phyloP scores from a whole-genome alignment of 2,329 filamentous ascomycete genomes.

The Eutypella sp. region DNA sequence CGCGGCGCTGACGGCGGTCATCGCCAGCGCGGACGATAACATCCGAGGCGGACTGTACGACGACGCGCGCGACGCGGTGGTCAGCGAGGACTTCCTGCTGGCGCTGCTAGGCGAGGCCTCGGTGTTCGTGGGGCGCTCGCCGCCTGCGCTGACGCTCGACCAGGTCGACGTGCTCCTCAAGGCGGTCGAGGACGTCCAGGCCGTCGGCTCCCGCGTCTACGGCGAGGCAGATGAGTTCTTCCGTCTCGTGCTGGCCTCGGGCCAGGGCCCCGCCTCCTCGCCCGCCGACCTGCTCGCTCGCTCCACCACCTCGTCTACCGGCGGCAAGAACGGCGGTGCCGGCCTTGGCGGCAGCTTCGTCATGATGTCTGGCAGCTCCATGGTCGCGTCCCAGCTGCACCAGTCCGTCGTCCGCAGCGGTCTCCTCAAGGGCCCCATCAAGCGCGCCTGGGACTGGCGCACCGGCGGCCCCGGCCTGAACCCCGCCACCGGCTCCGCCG shows the following conservation, averaged over 20 bases:
- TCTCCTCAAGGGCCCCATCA: conserved; percentile 35
- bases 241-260: conserved; percentile 66
- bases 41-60: conserved; percentile 90
- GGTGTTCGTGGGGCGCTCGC: conserved; percentile 62
- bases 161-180: conserved; percentile 67
- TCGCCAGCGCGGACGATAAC: conserved; percentile 81
- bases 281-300: conserved; percentile 63
- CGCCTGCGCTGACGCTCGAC: conserved; percentile 55
- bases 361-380: conserved; percentile 67
- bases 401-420: conserved; percentile 44
- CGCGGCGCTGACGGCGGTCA: conserved; percentile 71
- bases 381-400: conserved; percentile 60
- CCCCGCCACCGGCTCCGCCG: conserved; percentile 56
- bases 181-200: conserved; percentile 61
- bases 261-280: conserved; percentile 54
- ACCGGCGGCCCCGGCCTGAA: conserved; percentile 48
- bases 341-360: conserved; percentile 56
- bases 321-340: too few relatives aligned
- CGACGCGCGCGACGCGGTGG: conserved; percentile 70
- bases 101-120: conserved; percentile 79
- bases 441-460: conserved; percentile 69
- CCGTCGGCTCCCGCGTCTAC: conserved; percentile 68
- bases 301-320: conserved; percentile 32
- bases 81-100: conserved; percentile 82
- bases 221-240: conserved; percentile 74